Evolutionary conservation across 2,329 filamentous ascomycete species (phyloP).

Genomic region (Monosporascus sp.): DNA sequence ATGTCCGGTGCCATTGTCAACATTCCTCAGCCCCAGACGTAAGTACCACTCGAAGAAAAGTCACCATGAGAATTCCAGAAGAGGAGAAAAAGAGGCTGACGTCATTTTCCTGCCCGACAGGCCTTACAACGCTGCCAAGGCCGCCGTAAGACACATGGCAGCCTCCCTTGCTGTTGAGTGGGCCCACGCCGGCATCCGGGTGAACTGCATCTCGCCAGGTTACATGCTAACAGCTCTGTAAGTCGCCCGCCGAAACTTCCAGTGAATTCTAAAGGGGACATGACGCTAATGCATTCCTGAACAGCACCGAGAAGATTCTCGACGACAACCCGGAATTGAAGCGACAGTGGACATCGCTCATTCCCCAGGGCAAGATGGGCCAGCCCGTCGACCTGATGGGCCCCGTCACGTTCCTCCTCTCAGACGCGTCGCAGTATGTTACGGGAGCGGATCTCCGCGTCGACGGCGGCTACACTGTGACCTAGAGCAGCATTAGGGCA

Average conservation of each 20-base stretch:
- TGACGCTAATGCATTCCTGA: background rate
- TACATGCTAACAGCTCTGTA: conserved; percentile 95
- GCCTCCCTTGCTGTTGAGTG: conserved; percentile 89
- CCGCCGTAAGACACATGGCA: conserved; percentile 82
- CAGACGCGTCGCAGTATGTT: conserved; percentile 71
- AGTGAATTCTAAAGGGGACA: background rate
- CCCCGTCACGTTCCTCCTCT: conserved; percentile 79
- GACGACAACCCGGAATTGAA: conserved; percentile 88
- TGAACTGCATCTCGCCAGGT: conserved; percentile 92
- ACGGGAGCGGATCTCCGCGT: conserved; percentile 71
- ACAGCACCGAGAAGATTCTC: conserved; percentile 85
- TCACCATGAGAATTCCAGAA: background rate
- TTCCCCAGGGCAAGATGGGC: conserved; percentile 92
- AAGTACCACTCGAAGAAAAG: conserved; percentile 20
- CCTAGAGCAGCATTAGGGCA: conserved; percentile 36
- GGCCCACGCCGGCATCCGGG: conserved; percentile 80
- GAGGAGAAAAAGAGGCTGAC: conserved; percentile 7
- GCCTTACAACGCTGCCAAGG: conserved; percentile 90
- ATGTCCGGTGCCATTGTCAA: conserved; percentile 95
- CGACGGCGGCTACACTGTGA: conserved; percentile 84
- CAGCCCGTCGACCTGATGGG: conserved; percentile 89
- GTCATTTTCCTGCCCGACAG: conserved; percentile 23
- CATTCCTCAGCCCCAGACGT: conserved; percentile 85
- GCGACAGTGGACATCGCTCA: conserved; percentile 84
- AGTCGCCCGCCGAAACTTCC: conserved; percentile 31